Evolutionary conservation across 768 basidiomycete genomes (phyloP), one percentile per base, ranked within the genome.

Genomic region (Leccinum disarticulatum): DNA sequence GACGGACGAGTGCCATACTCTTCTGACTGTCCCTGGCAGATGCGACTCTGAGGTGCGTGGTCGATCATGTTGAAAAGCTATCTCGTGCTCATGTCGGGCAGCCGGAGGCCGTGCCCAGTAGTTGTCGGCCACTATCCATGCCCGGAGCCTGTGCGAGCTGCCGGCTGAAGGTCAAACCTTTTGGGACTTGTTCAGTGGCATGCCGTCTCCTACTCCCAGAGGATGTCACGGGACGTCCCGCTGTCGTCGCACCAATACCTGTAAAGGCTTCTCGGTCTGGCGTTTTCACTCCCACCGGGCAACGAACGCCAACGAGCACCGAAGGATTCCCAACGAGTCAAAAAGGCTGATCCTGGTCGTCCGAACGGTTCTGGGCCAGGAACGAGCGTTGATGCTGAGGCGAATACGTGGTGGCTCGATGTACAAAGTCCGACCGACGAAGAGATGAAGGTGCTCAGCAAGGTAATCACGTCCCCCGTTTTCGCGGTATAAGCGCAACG

Each of bases 371-470:
- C 68, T 7, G 73, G 66, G 17, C 68, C 66, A 22, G 62, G 64
- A 10, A 15, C 48, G 27, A 55, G 19, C 22, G 33, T 50, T 22
- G 81, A 88, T 55, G 78, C 79, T 3, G 95, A 94, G 64, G 81
- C 80, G 1, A 88, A 83, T 68, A 97, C 95, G 2, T 99, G 97
- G 97, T 99, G 97, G 97, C 75, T 99, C 62, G 97, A 99, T 68
- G 83, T 98, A 2, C 83, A 87, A 55, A 89, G 86, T 58, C 97
- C 97, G 0, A 98, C 95, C 1, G 97, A 99, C 63, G 94, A 95
- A 52, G 97, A 99, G 75, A 98, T 99, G 97, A 93, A 93, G 72
- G 87, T 95, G 79, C 79, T 99, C 14, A 91, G 90, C 77, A 93
- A 95, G 83, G 95, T 90, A 67, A 41, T 78, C 28, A 4, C 11